Evolutionary conservation across 208 protist genomes (phyloP), one percentile per base, ranked within the genome.

Genomic region (Sergeia podlipaevii): DNA sequence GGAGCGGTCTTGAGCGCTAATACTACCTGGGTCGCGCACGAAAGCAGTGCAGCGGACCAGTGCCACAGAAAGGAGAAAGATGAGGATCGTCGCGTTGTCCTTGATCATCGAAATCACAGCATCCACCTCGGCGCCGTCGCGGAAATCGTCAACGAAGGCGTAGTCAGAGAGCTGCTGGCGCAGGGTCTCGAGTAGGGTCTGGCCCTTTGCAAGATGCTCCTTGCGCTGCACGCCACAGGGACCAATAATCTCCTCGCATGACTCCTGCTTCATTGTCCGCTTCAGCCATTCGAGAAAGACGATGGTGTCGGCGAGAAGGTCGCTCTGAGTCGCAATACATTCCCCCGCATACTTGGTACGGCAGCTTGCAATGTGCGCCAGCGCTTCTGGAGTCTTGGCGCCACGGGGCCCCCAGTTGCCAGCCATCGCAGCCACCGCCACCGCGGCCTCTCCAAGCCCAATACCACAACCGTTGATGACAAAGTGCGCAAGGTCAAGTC

Each of bases 161-260:
- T 95, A 95, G 72, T 95, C 86, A 24, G 72, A 77, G 1, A 95
- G 57, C 59, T 93, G 85, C 52, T 83, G 55, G 30, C 76, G 67
- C 28, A 91, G 70, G 67, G 84, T 78, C 28, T 62, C 55, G 57
- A 89, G 73, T 38, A 95, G 70, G 45, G 33, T 54, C 37, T 74
- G 60, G 30, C 91, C 76, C 28, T 74, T 70, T 44, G 82, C 57
- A 11, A 95, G 53, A 33, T 73, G 76, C 18, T 67, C 77, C 38
- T 80, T 73, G 13, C 85, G 49, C 50, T 77, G 70, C 42, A 86
- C 55, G 48, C n/a, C n/a, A n/a, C n/a, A n/a, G n/a, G n/a, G n/a
- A n/a, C 72, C 60, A 1, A 74, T 43, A 11, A 89, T 65, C 17
- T 34, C 51, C n/a, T 30, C 42, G 18, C 80, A 88, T 20, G 72